Percentiles rank a stretch among this genome's conserved stretches.
Conservation (phyloP, 1,284 basidiomycete species). For the Marasmius oreades region DNA sequence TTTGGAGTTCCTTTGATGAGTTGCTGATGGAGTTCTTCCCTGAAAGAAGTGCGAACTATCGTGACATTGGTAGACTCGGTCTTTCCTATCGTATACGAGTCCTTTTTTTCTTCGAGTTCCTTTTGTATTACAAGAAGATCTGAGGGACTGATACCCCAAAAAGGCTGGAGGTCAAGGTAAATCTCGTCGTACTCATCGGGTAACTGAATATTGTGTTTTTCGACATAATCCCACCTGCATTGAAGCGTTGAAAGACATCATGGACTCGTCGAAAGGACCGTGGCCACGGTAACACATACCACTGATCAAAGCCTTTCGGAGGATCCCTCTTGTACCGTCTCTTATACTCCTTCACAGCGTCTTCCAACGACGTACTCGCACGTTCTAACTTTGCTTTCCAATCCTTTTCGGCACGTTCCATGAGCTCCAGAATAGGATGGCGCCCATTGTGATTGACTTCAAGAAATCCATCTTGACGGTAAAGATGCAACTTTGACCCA, state of each 20-base stretch:
- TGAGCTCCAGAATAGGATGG: conserved; percentile 57
- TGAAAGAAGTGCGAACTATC: conserved; percentile 28
- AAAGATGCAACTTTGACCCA: conserved; percentile 16
- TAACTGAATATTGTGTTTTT: conserved; percentile 48
- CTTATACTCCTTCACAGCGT: conserved; percentile 57
- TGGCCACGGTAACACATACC: conserved; percentile 28
- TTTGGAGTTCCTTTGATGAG: conserved; percentile 24
- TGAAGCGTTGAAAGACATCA: background rate
- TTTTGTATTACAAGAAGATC: conserved; percentile 33
- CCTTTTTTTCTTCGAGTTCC: conserved; percentile 31
- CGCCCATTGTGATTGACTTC: conserved; percentile 33
- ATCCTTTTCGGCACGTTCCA: conserved; percentile 41
- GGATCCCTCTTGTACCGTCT: conserved; percentile 40
- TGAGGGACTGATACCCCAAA: conserved; percentile 45
- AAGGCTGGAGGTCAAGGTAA: conserved; percentile 44
- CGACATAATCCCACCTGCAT: conserved; percentile 56
- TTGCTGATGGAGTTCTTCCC: conserved; percentile 26
- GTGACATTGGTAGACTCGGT: conserved; percentile 22
- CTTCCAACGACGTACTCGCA: conserved; percentile 52
- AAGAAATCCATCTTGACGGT: conserved; percentile 30
- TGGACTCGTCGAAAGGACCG: background rate
- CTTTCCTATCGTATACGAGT: conserved; percentile 40
- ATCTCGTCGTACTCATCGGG: conserved; percentile 56
- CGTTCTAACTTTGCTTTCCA: conserved; percentile 50
- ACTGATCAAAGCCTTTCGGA: conserved; percentile 54